A percentile compares a stretch with the other conserved stretches of the same genome.
These are phyloP conservation scores for Nepenthes alata DNA, from an alignment of 179 eudicot species.

Conservation along the genomic window DNA sequence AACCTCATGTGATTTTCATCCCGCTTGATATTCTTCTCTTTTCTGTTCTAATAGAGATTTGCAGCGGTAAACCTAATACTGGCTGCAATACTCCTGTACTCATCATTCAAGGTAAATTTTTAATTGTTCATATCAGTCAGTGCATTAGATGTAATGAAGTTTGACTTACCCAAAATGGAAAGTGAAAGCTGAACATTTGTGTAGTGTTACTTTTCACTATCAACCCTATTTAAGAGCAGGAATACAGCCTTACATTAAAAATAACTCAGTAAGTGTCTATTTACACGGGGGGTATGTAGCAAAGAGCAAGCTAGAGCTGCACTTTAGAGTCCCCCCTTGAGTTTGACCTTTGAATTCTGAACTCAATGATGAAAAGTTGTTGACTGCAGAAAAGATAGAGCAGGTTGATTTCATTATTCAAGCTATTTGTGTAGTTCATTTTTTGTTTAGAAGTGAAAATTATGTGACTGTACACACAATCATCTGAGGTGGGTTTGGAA, in stretches of 20 bases:
- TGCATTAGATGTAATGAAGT: neutral
- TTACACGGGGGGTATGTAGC: too few species aligned
- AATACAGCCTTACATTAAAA: neutral
- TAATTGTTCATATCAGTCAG: neutral
- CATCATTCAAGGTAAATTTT: slow-evolving; percentile 69
- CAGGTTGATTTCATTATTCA: too few species aligned
- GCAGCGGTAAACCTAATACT: slow-evolving; percentile 78
- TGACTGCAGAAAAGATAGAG: too few species aligned
- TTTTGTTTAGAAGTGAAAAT: neutral
- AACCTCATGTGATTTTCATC: neutral
- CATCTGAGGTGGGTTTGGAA: too few species aligned
- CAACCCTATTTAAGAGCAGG: neutral
- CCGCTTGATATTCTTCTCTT: slow-evolving; percentile 1
- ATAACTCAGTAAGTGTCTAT: too few species aligned
- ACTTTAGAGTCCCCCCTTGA: too few species aligned
- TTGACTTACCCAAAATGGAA: neutral
- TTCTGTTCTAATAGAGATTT: slow-evolving; percentile 51
- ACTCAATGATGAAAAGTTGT: too few species aligned
- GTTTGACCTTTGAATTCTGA: too few species aligned
- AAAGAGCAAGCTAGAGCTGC: too few species aligned
- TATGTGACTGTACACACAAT: neutral
- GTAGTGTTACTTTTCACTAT: too few species aligned
- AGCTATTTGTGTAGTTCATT: too few species aligned
- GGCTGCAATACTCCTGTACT: slow-evolving; percentile 76
- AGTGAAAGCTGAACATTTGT: too few species aligned